Percentiles rank a stretch among this genome's conserved stretches.
Evolutionary conservation across 1,139 yeast genomes (phyloP).

Genomic region (Geotrichum phurueaensis): DNA sequence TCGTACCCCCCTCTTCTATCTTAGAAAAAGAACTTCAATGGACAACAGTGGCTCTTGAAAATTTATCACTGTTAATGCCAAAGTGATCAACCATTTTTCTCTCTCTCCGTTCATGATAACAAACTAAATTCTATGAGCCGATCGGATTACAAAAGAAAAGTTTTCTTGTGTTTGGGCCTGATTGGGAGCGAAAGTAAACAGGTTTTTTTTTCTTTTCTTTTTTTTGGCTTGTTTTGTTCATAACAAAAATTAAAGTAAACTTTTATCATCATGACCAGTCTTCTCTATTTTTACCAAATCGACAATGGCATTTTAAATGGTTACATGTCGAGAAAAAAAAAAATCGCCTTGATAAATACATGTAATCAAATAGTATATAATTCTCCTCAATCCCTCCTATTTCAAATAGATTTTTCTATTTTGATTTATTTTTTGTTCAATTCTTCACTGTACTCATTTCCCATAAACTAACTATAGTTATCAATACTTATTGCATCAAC

Average conservation of each 20-base stretch:
- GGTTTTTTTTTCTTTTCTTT: neutral
- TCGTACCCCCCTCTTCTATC: too few relatives aligned
- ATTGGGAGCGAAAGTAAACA: neutral
- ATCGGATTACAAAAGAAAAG: neutral
- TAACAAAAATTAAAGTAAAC: neutral
- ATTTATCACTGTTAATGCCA: too few relatives aligned
- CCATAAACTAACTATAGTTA: neutral
- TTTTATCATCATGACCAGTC: neutral
- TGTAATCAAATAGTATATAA: neutral
- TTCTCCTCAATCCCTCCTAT: neutral
- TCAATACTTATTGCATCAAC: neutral
- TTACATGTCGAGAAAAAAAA: neutral
- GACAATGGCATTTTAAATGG: neutral
- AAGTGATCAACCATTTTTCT: neutral
- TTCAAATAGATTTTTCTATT: too few relatives aligned
- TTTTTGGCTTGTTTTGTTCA: neutral
- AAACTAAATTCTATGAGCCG: too few relatives aligned
- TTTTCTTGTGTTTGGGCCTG: neutral
- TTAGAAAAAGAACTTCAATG: too few relatives aligned
- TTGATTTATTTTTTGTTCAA: neutral
- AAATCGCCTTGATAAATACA: neutral
- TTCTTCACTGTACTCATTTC: neutral
- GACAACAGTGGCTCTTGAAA: too few relatives aligned
- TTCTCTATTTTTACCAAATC: neutral
- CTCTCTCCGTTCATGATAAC: too few relatives aligned